Base-by-base conservation (phyloP, 208 protist species). In the Sergeia podlipaevii region DNA sequence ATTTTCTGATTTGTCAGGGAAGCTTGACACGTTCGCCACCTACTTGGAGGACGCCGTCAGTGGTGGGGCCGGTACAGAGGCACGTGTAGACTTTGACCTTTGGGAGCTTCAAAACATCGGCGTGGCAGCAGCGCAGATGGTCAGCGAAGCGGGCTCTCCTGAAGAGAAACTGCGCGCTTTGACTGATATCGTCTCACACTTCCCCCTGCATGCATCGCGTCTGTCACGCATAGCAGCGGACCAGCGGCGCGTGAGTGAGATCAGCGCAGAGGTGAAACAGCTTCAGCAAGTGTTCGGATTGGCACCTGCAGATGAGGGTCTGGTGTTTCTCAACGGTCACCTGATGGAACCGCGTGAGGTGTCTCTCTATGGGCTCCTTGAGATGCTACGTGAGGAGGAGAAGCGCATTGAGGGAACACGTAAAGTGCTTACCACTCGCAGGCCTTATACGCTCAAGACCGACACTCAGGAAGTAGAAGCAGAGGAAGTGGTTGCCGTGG, bases 171-270 rank as follows among this genome's bases (percentile, higher is more conserved):
- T 97, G 5, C 20, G 51, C 45, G 56, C 79, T 26, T 52, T 98
- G 33, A 37, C 50, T 10, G 77, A 96, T 43, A 46, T 97, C 6
- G 69, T 89, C 3, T 82, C 80, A 11, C 88, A 95, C 44, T 96
- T 98, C 48, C 96, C 95, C 5, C 29, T 75, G 26, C 59, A 89
- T 38, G 89, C 90, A 1, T 42, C 60, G 23, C 61, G 53, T 2
- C 52, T 98, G 0, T 68, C 72, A 0, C 60, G 74, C 33, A 67
- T 76, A n/a, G 55, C 60, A 28, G 11, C 42, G 15, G 38, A 60
- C 13, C 46, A 30, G 5, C 24, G 17, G 17, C 63, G 70, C 24
- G 29, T 57, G 3, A 54, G 43, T 30, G 49, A 27, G 29, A 49
- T 79, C 32, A 57, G 47, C 29, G 30, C 51, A 15, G 49, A 39